Percentiles rank a stretch among this genome's conserved stretches.
phyloP scores from a whole-genome alignment of 1,284 basidiomycete genomes.

The Cutaneotrichosporon mucoides region DNA sequence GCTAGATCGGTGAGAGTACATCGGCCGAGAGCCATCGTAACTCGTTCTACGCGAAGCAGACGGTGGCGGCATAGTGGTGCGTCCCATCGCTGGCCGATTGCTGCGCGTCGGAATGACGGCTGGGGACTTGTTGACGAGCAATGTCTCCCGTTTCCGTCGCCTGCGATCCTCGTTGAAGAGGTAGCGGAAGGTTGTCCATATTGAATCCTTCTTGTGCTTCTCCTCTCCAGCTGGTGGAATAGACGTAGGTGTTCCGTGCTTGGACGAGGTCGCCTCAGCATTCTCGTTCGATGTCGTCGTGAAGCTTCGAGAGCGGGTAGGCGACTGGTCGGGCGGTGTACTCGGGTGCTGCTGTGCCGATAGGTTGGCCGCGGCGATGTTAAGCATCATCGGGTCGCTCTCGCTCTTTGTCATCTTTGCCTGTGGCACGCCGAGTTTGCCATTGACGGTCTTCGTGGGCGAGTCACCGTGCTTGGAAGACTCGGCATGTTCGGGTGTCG shows the following conservation, averaged over 20 bases:
- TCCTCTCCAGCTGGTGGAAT: not conserved
- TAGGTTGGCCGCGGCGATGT: not conserved
- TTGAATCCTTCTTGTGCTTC: conserved; percentile 40
- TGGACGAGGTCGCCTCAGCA: not conserved
- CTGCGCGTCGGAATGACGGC: conserved; percentile 36
- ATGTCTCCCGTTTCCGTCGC: conserved; percentile 40
- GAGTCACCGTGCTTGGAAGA: conserved; percentile 22
- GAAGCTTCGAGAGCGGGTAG: not conserved
- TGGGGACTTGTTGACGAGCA: conserved; percentile 4
- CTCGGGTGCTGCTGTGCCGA: not conserved
- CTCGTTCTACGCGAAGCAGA: conserved; percentile 30
- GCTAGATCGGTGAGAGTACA: conserved; percentile 44
- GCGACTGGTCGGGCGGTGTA: not conserved
- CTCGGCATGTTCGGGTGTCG: not conserved
- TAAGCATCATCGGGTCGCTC: conserved; percentile 16
- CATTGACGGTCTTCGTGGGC: conserved; percentile 28
- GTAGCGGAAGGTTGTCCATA: conserved; percentile 51
- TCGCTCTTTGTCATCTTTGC: conserved; percentile 28
- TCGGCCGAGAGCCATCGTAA: conserved; percentile 28
- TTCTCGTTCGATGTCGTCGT: not conserved
- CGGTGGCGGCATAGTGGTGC: conserved; percentile 16
- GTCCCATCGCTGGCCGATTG: conserved; percentile 22
- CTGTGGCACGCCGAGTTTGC: not conserved
- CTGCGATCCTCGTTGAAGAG: conserved; percentile 52
- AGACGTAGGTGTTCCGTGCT: not conserved